Evolutionary conservation across 2,329 filamentous ascomycete species (phyloP).

Genomic region (Daldinia sp.): DNA sequence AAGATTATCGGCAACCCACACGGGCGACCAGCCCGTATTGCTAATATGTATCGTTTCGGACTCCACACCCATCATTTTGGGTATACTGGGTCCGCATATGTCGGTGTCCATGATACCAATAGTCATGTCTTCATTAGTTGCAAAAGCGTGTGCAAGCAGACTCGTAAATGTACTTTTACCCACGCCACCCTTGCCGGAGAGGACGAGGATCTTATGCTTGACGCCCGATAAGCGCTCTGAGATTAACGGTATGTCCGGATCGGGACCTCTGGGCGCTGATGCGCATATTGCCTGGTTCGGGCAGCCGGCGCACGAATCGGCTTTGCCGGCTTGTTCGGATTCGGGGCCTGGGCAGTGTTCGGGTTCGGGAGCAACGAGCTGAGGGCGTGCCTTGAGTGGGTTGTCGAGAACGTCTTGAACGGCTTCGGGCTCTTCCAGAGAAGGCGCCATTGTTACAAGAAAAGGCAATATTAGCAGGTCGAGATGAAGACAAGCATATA

Average conservation of each 20-base stretch:
- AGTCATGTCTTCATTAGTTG: constrained; percentile 76
- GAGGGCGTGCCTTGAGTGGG: constrained; percentile 78
- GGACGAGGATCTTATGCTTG: constrained; percentile 89
- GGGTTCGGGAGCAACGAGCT: constrained; percentile 92
- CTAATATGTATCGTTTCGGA: constrained; percentile 92
- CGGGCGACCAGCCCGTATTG: constrained; percentile 88
- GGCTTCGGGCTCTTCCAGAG: constrained; percentile 74
- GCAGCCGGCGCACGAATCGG: constrained; percentile 90
- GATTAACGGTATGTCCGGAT: constrained; percentile 91
- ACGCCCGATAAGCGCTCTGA: constrained; percentile 82
- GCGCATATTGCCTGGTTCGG: constrained; percentile 97
- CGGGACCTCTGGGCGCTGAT: constrained; percentile 90
- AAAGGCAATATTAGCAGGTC: background rate
- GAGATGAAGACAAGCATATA: background rate
- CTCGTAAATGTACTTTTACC: constrained; percentile 95
- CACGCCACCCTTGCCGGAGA: constrained; percentile 95
- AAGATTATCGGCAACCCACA: constrained; percentile 94
- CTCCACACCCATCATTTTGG: constrained; percentile 99
- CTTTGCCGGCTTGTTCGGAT: constrained; percentile 72
- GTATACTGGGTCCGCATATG: constrained; percentile 94
- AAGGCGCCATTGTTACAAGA: constrained; percentile 74
- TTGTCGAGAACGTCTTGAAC: constrained; percentile 76
- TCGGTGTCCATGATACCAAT: constrained; percentile 99
- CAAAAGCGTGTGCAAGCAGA: constrained; percentile 88
- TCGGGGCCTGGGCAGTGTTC: constrained; percentile 96